Evolutionary conservation across 768 basidiomycete species (phyloP).

Genomic region (Boletus rubropictus): DNA sequence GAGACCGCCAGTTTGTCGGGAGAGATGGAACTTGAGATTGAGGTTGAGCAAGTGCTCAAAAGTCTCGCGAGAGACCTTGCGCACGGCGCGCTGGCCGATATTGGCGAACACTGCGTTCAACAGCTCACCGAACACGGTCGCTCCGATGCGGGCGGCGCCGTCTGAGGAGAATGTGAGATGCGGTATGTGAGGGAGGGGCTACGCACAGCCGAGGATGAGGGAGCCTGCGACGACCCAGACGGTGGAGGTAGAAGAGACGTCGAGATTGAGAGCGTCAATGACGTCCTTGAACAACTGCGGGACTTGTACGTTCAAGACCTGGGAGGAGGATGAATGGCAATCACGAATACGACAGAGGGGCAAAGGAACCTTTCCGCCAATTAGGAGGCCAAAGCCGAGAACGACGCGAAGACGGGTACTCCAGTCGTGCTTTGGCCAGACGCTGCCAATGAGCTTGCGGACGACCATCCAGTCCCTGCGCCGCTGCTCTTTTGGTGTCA

Average conservation of each 20-base stretch:
- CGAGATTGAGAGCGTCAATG: slow-evolving; percentile 84
- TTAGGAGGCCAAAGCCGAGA: slow-evolving; percentile 71
- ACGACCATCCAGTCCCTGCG: slow-evolving; percentile 84
- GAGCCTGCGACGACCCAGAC: slow-evolving; percentile 92
- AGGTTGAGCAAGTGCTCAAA: slow-evolving; percentile 90
- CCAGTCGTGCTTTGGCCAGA: slow-evolving; percentile 90
- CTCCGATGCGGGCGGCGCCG: slow-evolving; percentile 83
- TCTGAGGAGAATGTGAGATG: slow-evolving; percentile 43
- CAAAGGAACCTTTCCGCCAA: slow-evolving; percentile 73
- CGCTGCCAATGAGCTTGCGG: slow-evolving; percentile 73
- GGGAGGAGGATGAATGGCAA: neutral
- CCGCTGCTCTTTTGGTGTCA: slow-evolving; percentile 46
- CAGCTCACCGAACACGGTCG: slow-evolving; percentile 85
- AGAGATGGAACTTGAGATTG: slow-evolving; percentile 88
- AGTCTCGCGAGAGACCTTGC: slow-evolving; percentile 91
- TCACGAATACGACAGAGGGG: neutral
- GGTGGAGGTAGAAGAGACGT: slow-evolving; percentile 65
- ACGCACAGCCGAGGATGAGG: slow-evolving; percentile 85
- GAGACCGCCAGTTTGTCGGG: slow-evolving; percentile 90
- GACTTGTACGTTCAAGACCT: slow-evolving; percentile 98
- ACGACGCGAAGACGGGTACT: slow-evolving; percentile 77
- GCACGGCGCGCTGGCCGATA: slow-evolving; percentile 90
- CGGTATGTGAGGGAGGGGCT: neutral
- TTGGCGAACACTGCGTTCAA: slow-evolving; percentile 95
- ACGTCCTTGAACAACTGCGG: slow-evolving; percentile 91